A percentile compares a stretch with the other conserved stretches of the same genome.
Evolutionary conservation across 768 basidiomycete genomes (phyloP).

Genomic region (Leucocoprinus leucothites): DNA sequence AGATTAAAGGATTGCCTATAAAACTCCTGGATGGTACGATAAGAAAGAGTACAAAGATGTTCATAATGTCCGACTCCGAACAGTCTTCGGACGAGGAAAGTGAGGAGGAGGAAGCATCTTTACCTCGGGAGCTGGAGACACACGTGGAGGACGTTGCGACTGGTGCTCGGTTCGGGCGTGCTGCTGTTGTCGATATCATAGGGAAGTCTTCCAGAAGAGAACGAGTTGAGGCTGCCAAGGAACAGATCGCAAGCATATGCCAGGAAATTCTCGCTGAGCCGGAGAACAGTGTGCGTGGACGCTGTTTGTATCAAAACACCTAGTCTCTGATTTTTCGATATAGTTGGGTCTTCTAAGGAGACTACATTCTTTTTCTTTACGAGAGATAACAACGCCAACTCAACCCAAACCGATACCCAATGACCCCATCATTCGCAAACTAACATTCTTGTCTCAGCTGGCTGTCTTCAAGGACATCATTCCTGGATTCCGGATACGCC

Average conservation of each 20-base stretch:
- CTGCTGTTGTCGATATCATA: conserved; percentile 72
- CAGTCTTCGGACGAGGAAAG: conserved; percentile 26
- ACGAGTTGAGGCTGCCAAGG: conserved; percentile 77
- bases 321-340: conserved; percentile 1
- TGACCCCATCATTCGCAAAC: conserved; percentile 78
- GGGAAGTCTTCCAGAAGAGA: conserved; percentile 60
- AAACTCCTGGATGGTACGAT: conserved; percentile 83
- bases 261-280: conserved; percentile 94
- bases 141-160: conserved; percentile 71
- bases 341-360: conserved; percentile 89
- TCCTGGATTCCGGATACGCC: conserved; percentile 93
- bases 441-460: conserved; percentile 86
- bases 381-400: conserved; percentile 65
- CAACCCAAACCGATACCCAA: conserved; percentile 73
- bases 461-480: conserved; percentile 96
- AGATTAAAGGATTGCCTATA: conserved; percentile 69
- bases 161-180: conserved; percentile 85
- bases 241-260: conserved; percentile 91
- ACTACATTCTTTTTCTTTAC: conserved; percentile 83
- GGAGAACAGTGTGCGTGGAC: conserved; percentile 79
- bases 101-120: conserved; percentile 30
- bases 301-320: not conserved
- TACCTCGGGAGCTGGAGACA: conserved; percentile 18
- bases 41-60: conserved; percentile 43
- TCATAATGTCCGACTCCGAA: conserved; percentile 15